These are phyloP conservation scores for Aspergillus funiculosus DNA, from an alignment of 495 filamentous ascomycete species.

Conservation along the genomic window DNA sequence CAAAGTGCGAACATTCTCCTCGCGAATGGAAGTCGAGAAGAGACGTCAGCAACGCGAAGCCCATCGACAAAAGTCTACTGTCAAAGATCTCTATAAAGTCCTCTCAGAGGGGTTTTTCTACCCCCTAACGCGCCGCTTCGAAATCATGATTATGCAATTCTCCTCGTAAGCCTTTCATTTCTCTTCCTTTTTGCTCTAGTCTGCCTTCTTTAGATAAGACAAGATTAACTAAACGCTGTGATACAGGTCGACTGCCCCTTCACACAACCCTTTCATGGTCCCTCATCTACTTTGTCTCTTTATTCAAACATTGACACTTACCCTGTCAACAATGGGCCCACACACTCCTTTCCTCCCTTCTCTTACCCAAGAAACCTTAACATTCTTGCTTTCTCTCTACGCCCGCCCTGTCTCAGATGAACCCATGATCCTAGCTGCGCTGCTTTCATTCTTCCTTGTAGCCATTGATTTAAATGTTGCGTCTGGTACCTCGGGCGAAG, in stretches of 20 bases:
- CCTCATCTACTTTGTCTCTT: conserved; percentile 47
- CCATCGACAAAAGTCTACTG: conserved; percentile 46
- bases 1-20: conserved; percentile 76
- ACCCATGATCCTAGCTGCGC: conserved; percentile 57
- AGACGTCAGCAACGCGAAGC: conserved; percentile 48
- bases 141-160: conserved; percentile 42
- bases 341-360: conserved; percentile 40
- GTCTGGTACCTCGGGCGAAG: conserved; percentile 51
- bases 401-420: conserved; percentile 47
- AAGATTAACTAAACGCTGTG: conserved; percentile 1
- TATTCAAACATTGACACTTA: conserved; percentile 46
- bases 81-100: conserved; percentile 70
- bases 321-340: conserved; percentile 46
- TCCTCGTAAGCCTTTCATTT: conserved; percentile 30
- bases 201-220: too few species aligned
- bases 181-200: not conserved
- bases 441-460: conserved; percentile 75
- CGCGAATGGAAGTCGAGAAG: conserved; percentile 62
- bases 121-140: conserved; percentile 54
- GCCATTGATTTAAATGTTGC: conserved; percentile 71
- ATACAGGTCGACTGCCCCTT: conserved; percentile 30
- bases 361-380: conserved; percentile 42
- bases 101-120: conserved; percentile 77
- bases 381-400: conserved; percentile 43
- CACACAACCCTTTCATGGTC: conserved; percentile 38